A percentile compares a stretch with the other conserved stretches of the same genome.
Evolutionary conservation across 2,329 filamentous ascomycete genomes (phyloP).

Genomic region (Trichothecium sympodiale): DNA sequence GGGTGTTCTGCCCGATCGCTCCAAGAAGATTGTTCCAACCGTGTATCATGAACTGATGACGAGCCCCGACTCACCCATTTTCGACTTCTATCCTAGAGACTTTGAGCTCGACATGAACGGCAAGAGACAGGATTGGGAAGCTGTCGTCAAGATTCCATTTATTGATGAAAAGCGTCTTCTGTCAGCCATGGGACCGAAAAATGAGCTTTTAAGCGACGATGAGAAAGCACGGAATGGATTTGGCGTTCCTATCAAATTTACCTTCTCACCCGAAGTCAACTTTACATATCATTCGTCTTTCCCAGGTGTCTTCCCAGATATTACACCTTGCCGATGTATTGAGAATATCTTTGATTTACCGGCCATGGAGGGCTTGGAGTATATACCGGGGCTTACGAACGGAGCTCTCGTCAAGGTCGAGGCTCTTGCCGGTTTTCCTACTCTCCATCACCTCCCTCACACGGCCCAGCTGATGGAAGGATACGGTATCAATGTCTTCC

Average conservation of each 20-base stretch:
- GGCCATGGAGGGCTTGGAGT: conserved; percentile 78
- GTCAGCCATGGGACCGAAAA: conserved; percentile 74
- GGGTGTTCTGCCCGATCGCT: conserved; percentile 94
- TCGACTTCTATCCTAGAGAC: conserved; percentile 95
- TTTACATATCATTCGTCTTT: conserved; percentile 83
- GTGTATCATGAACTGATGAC: conserved; percentile 93
- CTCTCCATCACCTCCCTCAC: conserved; percentile 75
- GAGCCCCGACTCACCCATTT: conserved; percentile 77
- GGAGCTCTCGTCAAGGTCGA: conserved; percentile 72
- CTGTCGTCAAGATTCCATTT: conserved; percentile 97
- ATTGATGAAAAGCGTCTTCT: conserved; percentile 87
- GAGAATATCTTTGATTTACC: conserved; percentile 96
- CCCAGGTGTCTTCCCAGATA: conserved; percentile 80
- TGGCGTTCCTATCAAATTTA: conserved; percentile 87
- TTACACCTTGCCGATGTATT: conserved; percentile 77
- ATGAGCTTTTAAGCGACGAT: conserved; percentile 62
- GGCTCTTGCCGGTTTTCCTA: conserved; percentile 90
- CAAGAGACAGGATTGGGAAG: conserved; percentile 99
- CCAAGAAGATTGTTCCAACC: conserved; percentile 85
- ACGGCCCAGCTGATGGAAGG: conserved; percentile 58
- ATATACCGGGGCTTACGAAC: conserved; percentile 71
- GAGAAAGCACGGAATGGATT: conserved; percentile 82
- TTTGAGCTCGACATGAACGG: conserved; percentile 99
- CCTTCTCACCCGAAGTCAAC: conserved; percentile 65
- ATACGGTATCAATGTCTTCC: conserved; percentile 90